Base-by-base conservation (phyloP, 768 basidiomycete genomes). In the Hygrocybe punicea region DNA sequence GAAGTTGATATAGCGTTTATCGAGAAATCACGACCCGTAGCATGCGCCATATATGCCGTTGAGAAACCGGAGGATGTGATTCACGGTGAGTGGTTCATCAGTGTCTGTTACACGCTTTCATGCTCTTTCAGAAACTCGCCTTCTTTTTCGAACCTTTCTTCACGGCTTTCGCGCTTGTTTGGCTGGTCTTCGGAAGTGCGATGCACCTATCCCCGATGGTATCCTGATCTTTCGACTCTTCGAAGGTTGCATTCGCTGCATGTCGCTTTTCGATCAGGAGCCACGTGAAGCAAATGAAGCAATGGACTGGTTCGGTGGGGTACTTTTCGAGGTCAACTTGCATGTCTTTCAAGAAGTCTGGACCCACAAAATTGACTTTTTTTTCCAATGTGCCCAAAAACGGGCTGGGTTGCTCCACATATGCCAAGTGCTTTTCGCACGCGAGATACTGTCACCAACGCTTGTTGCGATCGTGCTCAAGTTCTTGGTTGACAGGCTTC, bases 261-360 rank as follows among this genome's bases (percentile, higher is more conserved):
- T 97, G 82, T 80, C 85, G 14, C 78, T 96, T 47, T 92, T 91
- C 67, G 90, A 89, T 56, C 78, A 84, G 5, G 82, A 87, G 55
- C 80, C 81, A 51, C 83, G 84, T 44, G 45, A 47, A 19, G 75
- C 89, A 51, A 83, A 78, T 36, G 82, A 71, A 42, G 76, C 77
- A 55, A 78, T 86, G 51, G 94, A 98, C 67, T 86, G 87, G 80
- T 84, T 98, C 58, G 85, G 83, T 5, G 81, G 83, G 21, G 84
- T 89, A 40, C 80, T 95, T 44, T 71, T 84, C 36, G 90, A 94
- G 68, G 82, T 95, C 63, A 90, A 97, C 65, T 78, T 90, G 7
- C 91, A 96, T 65, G 89, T 95, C 58, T 95, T 97, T 69, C 90
- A 96, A 70, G 93, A 97, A 73, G 91, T 98, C 33, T 96, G 95